Percentiles rank a stretch among this genome's conserved stretches.
Evolutionary conservation across 2,329 filamentous ascomycete species (phyloP).

Genomic region (Eutypella sp.): DNA sequence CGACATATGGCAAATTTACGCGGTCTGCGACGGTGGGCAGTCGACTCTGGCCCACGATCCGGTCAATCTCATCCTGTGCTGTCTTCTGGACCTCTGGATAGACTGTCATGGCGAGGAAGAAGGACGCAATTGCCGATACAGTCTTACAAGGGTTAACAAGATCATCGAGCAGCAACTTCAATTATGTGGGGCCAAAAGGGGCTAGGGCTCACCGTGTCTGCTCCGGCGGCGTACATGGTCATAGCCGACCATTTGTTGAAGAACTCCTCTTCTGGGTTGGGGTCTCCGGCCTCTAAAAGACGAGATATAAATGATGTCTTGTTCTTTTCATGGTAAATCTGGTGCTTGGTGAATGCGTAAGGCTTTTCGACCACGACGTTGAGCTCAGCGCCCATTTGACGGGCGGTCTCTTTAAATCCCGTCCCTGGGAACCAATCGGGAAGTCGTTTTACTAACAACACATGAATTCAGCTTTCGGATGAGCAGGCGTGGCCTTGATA

Average conservation of each 20-base stretch:
- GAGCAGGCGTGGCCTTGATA: neutral
- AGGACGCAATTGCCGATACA: conserved; percentile 33
- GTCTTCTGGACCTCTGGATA: conserved; percentile 39
- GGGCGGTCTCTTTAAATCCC: conserved; percentile 17
- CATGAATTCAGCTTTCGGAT: neutral
- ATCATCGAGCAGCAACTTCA: neutral
- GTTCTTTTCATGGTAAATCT: conserved; percentile 10
- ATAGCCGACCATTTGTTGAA: conserved; percentile 14
- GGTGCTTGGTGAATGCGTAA: conserved; percentile 15
- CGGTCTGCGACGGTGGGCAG: conserved; percentile 20
- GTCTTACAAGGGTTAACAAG: conserved; percentile 25
- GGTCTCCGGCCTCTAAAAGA: conserved; percentile 5
- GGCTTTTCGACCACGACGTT: conserved; percentile 12
- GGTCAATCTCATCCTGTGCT: conserved; percentile 28
- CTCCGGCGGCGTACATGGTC: conserved; percentile 16
- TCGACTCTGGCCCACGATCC: conserved; percentile 22
- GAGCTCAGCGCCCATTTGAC: conserved; percentile 8
- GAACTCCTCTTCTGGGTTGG: conserved; percentile 7
- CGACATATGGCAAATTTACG: conserved; percentile 20
- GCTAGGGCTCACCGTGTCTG: conserved; percentile 21
- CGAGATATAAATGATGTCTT: conserved; percentile 11
- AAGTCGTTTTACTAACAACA: conserved; percentile 13
- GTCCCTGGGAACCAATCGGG: conserved; percentile 25
- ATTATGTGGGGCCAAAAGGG: too few species aligned
- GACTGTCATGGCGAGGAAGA: conserved; percentile 43